A percentile compares a stretch with the other conserved stretches of the same genome.
These are phyloP conservation scores for Phenoliferia sp. DNA, from an alignment of 1,284 basidiomycete species.

Conservation along the genomic window DNA sequence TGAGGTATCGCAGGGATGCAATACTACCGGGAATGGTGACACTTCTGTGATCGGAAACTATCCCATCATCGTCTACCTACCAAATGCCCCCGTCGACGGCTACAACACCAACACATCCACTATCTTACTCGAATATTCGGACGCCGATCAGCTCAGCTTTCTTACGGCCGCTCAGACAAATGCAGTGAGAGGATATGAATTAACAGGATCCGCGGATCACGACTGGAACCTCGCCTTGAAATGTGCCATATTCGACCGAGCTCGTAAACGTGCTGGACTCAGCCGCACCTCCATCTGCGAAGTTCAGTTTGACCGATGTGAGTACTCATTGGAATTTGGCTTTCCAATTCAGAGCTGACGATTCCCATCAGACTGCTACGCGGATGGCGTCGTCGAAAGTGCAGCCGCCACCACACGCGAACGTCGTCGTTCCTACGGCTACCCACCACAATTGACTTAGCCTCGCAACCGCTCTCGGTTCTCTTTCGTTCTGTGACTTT, in stretches of 20 bases:
- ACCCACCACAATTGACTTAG: too few relatives aligned
- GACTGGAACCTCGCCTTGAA: slow-evolving; percentile 46
- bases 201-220: slow-evolving; percentile 37
- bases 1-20: slow-evolving; percentile 19
- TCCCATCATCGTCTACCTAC: slow-evolving; percentile 32
- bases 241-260: slow-evolving; percentile 46
- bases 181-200: slow-evolving; percentile 25
- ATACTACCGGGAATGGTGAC: slow-evolving; percentile 44
- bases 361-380: not conserved
- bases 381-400: not conserved
- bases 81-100: slow-evolving; percentile 22
- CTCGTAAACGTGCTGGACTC: slow-evolving; percentile 10
- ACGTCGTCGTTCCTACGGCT: too few relatives aligned
- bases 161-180: slow-evolving; percentile 28
- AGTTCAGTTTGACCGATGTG: not conserved
- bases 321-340: not conserved
- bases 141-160: slow-evolving; percentile 26
- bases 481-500: too few relatives aligned
- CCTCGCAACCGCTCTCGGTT: too few relatives aligned
- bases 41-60: slow-evolving; percentile 29
- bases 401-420: not conserved
- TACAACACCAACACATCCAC: slow-evolving; percentile 39
- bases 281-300: not conserved
- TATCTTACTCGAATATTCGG: slow-evolving; percentile 43
- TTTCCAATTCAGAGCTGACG: not conserved